phyloP scores from a whole-genome alignment of 805 yeast species.

The Suhomyces sp. region DNA sequence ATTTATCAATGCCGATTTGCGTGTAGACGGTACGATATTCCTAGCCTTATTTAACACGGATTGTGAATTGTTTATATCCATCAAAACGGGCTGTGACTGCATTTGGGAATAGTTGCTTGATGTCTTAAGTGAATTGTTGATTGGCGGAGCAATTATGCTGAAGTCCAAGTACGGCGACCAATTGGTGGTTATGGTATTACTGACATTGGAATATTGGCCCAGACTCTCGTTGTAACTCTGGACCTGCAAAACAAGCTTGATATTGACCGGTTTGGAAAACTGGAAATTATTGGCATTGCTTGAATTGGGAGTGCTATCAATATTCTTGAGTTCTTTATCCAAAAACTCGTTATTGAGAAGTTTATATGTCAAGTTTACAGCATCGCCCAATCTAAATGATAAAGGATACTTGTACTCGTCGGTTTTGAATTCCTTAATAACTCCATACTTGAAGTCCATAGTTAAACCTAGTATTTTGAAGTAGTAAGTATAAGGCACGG shows the following conservation, averaged over 20 bases:
- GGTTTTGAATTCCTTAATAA: conserved; percentile 19
- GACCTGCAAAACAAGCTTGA: conserved; percentile 26
- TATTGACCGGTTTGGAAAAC: conserved; percentile 24
- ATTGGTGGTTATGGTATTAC: conserved; percentile 30
- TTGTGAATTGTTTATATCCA: not conserved
- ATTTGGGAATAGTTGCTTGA: conserved; percentile 17
- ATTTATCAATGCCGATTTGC: conserved; percentile 23
- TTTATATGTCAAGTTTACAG: conserved; percentile 35
- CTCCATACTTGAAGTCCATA: conserved; percentile 28
- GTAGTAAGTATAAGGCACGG: conserved; percentile 9
- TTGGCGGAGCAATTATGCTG: conserved; percentile 36
- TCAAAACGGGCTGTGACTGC: conserved; percentile 16
- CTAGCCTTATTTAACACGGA: not conserved
- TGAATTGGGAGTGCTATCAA: conserved; percentile 6
- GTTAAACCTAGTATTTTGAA: conserved; percentile 22
- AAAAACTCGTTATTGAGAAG: conserved; percentile 28
- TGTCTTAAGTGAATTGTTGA: conserved; percentile 34
- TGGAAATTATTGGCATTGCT: conserved; percentile 12
- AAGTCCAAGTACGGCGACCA: conserved; percentile 43
- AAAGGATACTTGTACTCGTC: conserved; percentile 24
- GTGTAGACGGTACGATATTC: conserved; percentile 1
- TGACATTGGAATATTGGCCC: conserved; percentile 13
- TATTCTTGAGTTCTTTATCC: conserved; percentile 18
- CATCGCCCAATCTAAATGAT: conserved; percentile 24
- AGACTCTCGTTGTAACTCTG: conserved; percentile 11